Percentiles rank a stretch among this genome's conserved stretches.
These are phyloP conservation scores for Chamaenerion angustifolium DNA, from an alignment of 345 rosid species.

Conservation along the genomic window DNA sequence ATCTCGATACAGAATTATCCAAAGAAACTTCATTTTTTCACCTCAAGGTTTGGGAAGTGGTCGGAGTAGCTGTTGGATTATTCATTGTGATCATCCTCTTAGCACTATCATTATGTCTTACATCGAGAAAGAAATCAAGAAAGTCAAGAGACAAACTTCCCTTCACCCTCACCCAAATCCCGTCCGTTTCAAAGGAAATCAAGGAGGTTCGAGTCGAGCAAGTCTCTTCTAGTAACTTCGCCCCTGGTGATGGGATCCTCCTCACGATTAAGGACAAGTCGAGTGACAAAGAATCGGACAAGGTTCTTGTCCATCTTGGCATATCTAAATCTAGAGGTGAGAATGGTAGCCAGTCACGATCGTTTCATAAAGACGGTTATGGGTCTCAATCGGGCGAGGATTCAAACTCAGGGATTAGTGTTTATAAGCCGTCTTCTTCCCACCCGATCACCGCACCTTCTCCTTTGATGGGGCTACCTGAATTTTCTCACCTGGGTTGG, in stretches of 20 bases:
- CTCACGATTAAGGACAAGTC: slow-evolving; percentile 58
- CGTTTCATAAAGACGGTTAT: slow-evolving; percentile 46
- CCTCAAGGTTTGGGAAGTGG: slow-evolving; percentile 79
- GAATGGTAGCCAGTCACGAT: slow-evolving; percentile 39
- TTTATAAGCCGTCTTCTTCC: slow-evolving; percentile 53
- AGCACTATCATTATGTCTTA: slow-evolving; percentile 51
- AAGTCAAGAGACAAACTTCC: slow-evolving; percentile 35
- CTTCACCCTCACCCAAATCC: slow-evolving; percentile 47
- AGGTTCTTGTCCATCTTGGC: slow-evolving; percentile 68
- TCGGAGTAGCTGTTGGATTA: slow-evolving; percentile 59
- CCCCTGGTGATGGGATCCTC: slow-evolving; percentile 56
- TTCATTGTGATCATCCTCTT: slow-evolving; percentile 65
- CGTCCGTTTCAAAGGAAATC: slow-evolving; percentile 76
- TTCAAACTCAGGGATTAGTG: slow-evolving; percentile 31
- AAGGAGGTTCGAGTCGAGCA: slow-evolving; percentile 88
- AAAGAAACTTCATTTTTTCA: slow-evolving; percentile 50
- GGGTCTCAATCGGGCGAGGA: slow-evolving; percentile 74
- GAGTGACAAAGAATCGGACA: slow-evolving; percentile 60
- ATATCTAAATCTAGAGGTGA: slow-evolving; percentile 58
- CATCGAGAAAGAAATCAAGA: slow-evolving; percentile 56
- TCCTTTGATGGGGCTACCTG: slow-evolving; percentile 56
- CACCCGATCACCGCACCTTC: slow-evolving; percentile 58
- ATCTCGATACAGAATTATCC: slow-evolving; percentile 56
- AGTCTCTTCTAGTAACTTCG: slow-evolving; percentile 44
- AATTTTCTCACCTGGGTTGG: slow-evolving; percentile 75